These are phyloP conservation scores for Aspergillus heteromorphus DNA, from an alignment of 495 filamentous ascomycete genomes.

Conservation along the genomic window DNA sequence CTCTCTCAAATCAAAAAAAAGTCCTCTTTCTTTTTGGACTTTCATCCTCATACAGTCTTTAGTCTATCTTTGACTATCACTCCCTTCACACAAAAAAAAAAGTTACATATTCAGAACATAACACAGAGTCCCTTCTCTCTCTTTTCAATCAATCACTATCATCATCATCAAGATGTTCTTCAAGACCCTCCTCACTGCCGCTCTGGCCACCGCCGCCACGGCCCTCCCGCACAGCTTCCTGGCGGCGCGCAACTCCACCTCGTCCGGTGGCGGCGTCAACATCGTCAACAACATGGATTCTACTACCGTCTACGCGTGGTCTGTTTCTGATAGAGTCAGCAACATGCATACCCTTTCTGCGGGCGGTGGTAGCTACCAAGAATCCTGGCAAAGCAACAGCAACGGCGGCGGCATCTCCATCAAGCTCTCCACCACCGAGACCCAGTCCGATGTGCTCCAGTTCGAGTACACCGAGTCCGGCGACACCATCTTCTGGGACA, in stretches of 20 bases:
- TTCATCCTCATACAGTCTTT: slow-evolving; percentile 18
- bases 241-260: slow-evolving; percentile 12
- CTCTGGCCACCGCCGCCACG: slow-evolving; percentile 32
- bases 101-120: too few species aligned
- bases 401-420: slow-evolving; percentile 43
- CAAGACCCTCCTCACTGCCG: slow-evolving; percentile 36
- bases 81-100: background rate
- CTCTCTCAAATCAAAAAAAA: too few species aligned
- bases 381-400: slow-evolving; percentile 33
- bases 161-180: slow-evolving; percentile 40
- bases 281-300: slow-evolving; percentile 37
- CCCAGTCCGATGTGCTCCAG: slow-evolving; percentile 38
- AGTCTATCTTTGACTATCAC: background rate
- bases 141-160: slow-evolving; percentile 6
- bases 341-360: slow-evolving; percentile 36
- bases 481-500: slow-evolving; percentile 41
- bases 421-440: slow-evolving; percentile 37
- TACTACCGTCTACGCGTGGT: slow-evolving; percentile 39
- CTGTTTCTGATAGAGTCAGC: slow-evolving; percentile 30
- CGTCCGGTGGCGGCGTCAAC: slow-evolving; percentile 22
- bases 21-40: slow-evolving; percentile 13
- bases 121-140: slow-evolving; percentile 9
- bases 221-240: slow-evolving; percentile 31
- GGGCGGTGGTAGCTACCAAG: slow-evolving; percentile 30
- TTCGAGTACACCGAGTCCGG: slow-evolving; percentile 41